phyloP scores from a whole-genome alignment of 2,329 filamentous ascomycete genomes.

The Trichophyton mentagrophytes region DNA sequence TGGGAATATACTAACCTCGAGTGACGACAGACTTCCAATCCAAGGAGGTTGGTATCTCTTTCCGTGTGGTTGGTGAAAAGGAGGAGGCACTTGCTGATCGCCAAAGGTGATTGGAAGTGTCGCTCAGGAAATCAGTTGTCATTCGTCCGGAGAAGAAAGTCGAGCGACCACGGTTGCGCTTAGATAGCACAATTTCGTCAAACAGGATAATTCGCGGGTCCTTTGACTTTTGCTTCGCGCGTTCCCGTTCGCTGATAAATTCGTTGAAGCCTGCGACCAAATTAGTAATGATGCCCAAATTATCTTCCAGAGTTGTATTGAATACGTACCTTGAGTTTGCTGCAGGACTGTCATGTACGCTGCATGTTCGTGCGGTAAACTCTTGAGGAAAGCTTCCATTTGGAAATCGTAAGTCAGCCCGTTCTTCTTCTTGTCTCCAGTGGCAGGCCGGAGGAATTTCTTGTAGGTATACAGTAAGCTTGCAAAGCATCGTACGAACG shows the following conservation, averaged over 20 bases:
- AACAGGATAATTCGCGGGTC: constrained; percentile 49
- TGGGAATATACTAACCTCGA: constrained; percentile 29
- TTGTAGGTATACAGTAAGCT: constrained; percentile 58
- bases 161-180: constrained; percentile 48
- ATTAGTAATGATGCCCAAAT: not conserved
- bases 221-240: constrained; percentile 37
- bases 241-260: constrained; percentile 52
- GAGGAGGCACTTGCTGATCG: constrained; percentile 47
- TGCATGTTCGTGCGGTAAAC: constrained; percentile 50
- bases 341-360: constrained; percentile 51
- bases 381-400: constrained; percentile 53
- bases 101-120: constrained; percentile 52
- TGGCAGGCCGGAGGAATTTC: constrained; percentile 47
- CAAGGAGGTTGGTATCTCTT: constrained; percentile 30
- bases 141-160: constrained; percentile 42
- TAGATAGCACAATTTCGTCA: constrained; percentile 52
- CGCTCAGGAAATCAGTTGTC: constrained; percentile 46
- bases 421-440: constrained; percentile 48
- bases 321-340: constrained; percentile 46
- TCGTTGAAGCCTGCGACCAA: constrained; percentile 43
- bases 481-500: constrained; percentile 56
- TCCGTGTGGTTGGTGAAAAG: constrained; percentile 41
- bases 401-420: constrained; percentile 53
- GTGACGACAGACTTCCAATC: constrained; percentile 42
- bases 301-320: not conserved